Conservation (phyloP, 345 rosid species). For the Eucalyptus marginata region DNA sequence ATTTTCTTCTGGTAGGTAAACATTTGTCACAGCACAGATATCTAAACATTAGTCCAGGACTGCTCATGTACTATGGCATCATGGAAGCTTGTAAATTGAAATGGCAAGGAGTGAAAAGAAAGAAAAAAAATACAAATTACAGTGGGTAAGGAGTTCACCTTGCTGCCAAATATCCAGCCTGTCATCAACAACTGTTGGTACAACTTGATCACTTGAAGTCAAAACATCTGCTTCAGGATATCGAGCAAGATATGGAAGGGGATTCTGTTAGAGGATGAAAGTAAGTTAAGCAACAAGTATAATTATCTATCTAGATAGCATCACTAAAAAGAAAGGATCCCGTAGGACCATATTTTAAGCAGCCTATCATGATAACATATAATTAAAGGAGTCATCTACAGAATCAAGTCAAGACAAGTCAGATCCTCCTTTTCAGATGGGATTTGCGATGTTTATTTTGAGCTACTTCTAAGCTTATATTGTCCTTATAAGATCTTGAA, state of each 20-base stretch:
- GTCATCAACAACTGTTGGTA: constrained; percentile 90
- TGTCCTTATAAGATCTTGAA: neutral
- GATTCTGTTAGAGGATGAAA: constrained; percentile 47
- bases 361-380: neutral
- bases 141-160: constrained; percentile 34
- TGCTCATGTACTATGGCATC: neutral
- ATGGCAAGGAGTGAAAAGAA: neutral
- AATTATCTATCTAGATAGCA: neutral
- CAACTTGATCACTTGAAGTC: constrained; percentile 94
- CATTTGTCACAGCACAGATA: neutral
- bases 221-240: constrained; percentile 92
- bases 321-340: neutral
- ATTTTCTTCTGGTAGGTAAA: neutral
- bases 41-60: neutral
- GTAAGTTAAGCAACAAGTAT: neutral
- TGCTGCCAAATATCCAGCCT: constrained; percentile 93
- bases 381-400: neutral
- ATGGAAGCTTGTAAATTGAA: neutral
- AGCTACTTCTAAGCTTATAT: neutral
- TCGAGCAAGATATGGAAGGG: constrained; percentile 89
- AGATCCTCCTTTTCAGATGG: neutral
- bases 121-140: neutral
- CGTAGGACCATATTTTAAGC: neutral
- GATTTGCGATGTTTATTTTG: neutral
- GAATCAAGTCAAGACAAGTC: neutral